phyloP scores from a whole-genome alignment of 495 filamentous ascomycete genomes.

The Saxispiralis lemnorum region DNA sequence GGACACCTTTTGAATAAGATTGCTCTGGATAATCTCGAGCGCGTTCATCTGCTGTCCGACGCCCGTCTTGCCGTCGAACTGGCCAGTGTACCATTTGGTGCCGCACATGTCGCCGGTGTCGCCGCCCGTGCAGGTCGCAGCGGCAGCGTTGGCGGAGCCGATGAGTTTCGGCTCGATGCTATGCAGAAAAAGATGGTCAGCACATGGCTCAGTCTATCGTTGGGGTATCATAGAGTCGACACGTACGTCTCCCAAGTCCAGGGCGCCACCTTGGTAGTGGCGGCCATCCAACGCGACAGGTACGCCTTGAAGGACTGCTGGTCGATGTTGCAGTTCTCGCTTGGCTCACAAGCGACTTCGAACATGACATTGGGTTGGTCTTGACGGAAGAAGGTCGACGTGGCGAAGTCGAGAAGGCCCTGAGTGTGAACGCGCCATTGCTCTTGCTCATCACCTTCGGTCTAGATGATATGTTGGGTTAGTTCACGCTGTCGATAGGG shows the following conservation, averaged over 20 bases:
- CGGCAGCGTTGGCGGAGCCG: slow-evolving; percentile 41
- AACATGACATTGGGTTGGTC: slow-evolving; percentile 35
- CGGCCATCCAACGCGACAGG: slow-evolving; percentile 51
- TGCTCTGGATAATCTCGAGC: slow-evolving; percentile 37
- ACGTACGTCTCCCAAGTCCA: slow-evolving; percentile 24
- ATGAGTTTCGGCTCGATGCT: slow-evolving; percentile 39
- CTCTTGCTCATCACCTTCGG: slow-evolving; percentile 6
- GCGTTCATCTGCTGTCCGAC: slow-evolving; percentile 44
- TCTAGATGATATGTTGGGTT: not conserved
- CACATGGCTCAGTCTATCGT: too few species aligned
- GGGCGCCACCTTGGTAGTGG: slow-evolving; percentile 47
- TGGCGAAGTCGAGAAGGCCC: slow-evolving; percentile 9
- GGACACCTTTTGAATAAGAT: slow-evolving; percentile 28
- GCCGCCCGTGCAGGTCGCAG: slow-evolving; percentile 38
- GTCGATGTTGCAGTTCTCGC: slow-evolving; percentile 49
- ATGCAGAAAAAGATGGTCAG: slow-evolving; percentile 14
- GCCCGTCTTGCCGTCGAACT: slow-evolving; percentile 32
- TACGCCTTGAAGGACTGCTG: slow-evolving; percentile 62
- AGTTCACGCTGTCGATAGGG: not conserved
- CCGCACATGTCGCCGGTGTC: slow-evolving; percentile 30
- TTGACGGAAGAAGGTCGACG: slow-evolving; percentile 35
- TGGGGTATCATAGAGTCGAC: too few species aligned
- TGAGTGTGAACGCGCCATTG: slow-evolving; percentile 8
- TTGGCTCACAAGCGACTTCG: slow-evolving; percentile 54
- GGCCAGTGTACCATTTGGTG: slow-evolving; percentile 32